Conservation (phyloP, 306 rosid species). For the Vigna reflexopilosa region DNA sequence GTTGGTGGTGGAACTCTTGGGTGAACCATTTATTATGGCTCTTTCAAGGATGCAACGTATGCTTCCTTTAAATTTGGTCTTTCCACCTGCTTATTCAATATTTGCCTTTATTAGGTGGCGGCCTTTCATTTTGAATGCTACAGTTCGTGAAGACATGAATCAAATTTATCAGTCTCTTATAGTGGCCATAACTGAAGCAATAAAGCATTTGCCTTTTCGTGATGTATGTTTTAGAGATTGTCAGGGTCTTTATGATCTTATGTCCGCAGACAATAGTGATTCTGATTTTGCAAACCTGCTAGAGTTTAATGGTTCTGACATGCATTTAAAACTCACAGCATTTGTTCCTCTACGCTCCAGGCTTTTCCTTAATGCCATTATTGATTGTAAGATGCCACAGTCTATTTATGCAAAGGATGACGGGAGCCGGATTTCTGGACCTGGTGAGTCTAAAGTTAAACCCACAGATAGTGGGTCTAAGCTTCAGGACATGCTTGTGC, state of each 20-base stretch:
- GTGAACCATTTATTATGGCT: slow-evolving; percentile 82
- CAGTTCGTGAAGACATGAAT: slow-evolving; percentile 75
- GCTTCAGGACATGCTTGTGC: slow-evolving; percentile 81
- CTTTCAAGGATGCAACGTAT: slow-evolving; percentile 92
- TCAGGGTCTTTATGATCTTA: slow-evolving; percentile 80
- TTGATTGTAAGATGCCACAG: slow-evolving; percentile 86
- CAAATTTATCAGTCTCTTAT: slow-evolving; percentile 75
- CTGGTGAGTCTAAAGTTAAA: slow-evolving; percentile 62
- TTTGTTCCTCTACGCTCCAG: slow-evolving; percentile 93
- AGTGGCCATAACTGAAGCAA: slow-evolving; percentile 71
- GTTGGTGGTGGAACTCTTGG: slow-evolving; percentile 88
- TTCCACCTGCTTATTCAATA: slow-evolving; percentile 95
- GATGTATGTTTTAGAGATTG: slow-evolving; percentile 88
- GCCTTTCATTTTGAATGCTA: slow-evolving; percentile 64
- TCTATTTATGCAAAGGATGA: slow-evolving; percentile 54
- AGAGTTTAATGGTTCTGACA: slow-evolving; percentile 76
- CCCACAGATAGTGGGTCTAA: slow-evolving; percentile 61
- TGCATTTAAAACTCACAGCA: slow-evolving; percentile 72
- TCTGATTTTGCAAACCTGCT: slow-evolving; percentile 82
- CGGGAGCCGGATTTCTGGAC: slow-evolving; percentile 64
- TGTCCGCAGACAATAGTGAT: slow-evolving; percentile 78
- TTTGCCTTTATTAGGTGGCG: slow-evolving; percentile 81
- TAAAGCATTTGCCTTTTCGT: slow-evolving; percentile 89
- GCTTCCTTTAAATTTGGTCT: slow-evolving; percentile 81
- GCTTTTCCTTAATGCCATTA: slow-evolving; percentile 81